Conservation (phyloP, 1,139 yeast genomes). For the Casaregolazyma lundiana region DNA sequence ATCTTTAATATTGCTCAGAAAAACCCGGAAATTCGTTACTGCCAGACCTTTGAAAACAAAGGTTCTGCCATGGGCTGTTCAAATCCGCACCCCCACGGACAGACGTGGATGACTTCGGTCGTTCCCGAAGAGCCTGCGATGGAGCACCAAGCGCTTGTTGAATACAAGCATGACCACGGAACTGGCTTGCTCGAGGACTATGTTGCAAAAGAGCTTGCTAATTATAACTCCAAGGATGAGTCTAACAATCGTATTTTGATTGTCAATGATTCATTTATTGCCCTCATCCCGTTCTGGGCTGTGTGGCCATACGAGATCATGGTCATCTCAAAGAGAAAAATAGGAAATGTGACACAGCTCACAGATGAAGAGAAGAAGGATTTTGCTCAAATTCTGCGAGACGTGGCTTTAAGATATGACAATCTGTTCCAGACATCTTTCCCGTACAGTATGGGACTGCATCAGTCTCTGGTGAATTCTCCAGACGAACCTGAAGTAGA, state of each 20-base stretch:
- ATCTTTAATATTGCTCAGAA: constrained; percentile 46
- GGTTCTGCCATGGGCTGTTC: constrained; percentile 83
- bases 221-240: constrained; percentile 33
- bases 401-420: constrained; percentile 63
- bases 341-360: constrained; percentile 50
- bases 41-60: constrained; percentile 74
- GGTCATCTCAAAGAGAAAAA: constrained; percentile 52
- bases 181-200: constrained; percentile 60
- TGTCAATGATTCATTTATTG: constrained; percentile 59
- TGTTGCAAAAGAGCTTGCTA: constrained; percentile 52
- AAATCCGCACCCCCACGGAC: constrained; percentile 74
- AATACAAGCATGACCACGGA: constrained; percentile 42
- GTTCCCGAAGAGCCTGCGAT: constrained; percentile 66
- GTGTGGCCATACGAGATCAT: constrained; percentile 78
- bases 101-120: constrained; percentile 69
- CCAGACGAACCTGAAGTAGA: constrained; percentile 36
- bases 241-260: constrained; percentile 45
- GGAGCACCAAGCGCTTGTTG: constrained; percentile 50
- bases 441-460: constrained; percentile 80
- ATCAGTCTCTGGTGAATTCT: constrained; percentile 40
- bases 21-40: constrained; percentile 46
- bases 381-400: constrained; percentile 52
- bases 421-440: constrained; percentile 65
- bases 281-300: constrained; percentile 82
- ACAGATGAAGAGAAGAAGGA: constrained; percentile 47